A percentile compares a stretch with the other conserved stretches of the same genome.
phyloP scores from a whole-genome alignment of 2,329 filamentous ascomycete species.

The Pseudopithomyces maydicus region DNA sequence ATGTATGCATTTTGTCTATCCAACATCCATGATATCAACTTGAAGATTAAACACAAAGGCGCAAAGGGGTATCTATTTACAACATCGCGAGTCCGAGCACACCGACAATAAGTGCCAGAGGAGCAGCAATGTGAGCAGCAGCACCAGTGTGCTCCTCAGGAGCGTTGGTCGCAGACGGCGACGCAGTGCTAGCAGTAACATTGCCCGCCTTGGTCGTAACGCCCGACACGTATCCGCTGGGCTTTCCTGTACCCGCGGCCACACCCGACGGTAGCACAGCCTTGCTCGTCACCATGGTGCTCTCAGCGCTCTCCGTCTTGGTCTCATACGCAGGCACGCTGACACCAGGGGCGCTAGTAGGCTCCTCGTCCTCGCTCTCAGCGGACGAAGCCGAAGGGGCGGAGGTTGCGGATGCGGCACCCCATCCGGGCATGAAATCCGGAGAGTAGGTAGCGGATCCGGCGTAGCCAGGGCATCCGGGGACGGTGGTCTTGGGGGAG shows the following conservation, averaged over 20 bases:
- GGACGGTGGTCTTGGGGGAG: slow-evolving; percentile 67
- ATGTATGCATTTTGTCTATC: slow-evolving; percentile 3
- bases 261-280: background rate
- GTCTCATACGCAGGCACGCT: slow-evolving; percentile 1
- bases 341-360: slow-evolving; percentile 9
- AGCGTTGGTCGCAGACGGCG: slow-evolving; percentile 3
- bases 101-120: slow-evolving; percentile 15
- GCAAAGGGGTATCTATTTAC: slow-evolving; percentile 6
- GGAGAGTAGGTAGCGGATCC: slow-evolving; percentile 63
- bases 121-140: slow-evolving; percentile 10
- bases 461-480: slow-evolving; percentile 62
- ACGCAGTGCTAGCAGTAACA: slow-evolving; percentile 13
- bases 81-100: slow-evolving; percentile 23
- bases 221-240: background rate
- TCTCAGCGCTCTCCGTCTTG: background rate
- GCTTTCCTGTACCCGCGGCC: slow-evolving; percentile 2
- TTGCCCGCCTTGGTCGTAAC: slow-evolving; percentile 9
- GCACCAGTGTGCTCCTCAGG: slow-evolving; percentile 19
- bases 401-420: slow-evolving; percentile 5
- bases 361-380: slow-evolving; percentile 7
- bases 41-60: background rate
- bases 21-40: background rate
- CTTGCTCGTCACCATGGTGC: background rate
- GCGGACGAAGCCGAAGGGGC: slow-evolving; percentile 1
- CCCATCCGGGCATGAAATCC: slow-evolving; percentile 47